Conservation (phyloP, 1,139 yeast species). For the Candida neerlandica region DNA sequence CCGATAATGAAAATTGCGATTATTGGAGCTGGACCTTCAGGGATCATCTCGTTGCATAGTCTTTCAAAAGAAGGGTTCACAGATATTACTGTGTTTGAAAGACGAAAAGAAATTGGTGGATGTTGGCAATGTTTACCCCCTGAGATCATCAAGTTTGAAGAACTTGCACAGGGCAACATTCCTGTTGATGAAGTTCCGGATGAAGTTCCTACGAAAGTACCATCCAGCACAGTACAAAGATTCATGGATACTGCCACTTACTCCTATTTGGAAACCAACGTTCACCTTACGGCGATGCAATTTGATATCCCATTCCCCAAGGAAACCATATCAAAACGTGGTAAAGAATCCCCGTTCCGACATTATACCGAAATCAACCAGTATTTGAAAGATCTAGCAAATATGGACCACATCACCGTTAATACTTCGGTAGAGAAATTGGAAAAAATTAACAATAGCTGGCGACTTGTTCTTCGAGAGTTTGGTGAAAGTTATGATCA, state of each 20-base stretch:
- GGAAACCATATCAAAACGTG: conserved; percentile 20
- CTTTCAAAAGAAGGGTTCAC: conserved; percentile 48
- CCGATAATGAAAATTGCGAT: conserved; percentile 36
- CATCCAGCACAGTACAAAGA: conserved; percentile 30
- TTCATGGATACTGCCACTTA: conserved; percentile 44
- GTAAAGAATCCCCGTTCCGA: conserved; percentile 48
- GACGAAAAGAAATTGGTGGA: conserved; percentile 47
- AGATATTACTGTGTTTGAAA: conserved; percentile 47
- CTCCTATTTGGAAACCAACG: conserved; percentile 60
- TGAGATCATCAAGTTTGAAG: conserved; percentile 20
- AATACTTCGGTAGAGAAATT: conserved; percentile 39
- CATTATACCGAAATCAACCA: conserved; percentile 48
- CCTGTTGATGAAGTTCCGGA: conserved; percentile 23
- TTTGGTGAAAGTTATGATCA: conserved; percentile 28
- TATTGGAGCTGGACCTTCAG: conserved; percentile 73
- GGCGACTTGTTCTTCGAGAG: conserved; percentile 43
- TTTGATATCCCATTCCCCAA: conserved; percentile 47
- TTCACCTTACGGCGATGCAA: conserved; percentile 60
- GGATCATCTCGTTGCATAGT: conserved; percentile 60
- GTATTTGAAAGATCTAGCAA: conserved; percentile 43
- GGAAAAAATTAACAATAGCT: conserved; percentile 27
- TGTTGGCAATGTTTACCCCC: conserved; percentile 41
- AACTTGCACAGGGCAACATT: conserved; percentile 15
- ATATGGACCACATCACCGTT: conserved; percentile 29
- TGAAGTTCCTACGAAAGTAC: conserved; percentile 25